Evolutionary conservation across 2,329 filamentous ascomycete species (phyloP).

Genomic region (Drechslera avenae): DNA sequence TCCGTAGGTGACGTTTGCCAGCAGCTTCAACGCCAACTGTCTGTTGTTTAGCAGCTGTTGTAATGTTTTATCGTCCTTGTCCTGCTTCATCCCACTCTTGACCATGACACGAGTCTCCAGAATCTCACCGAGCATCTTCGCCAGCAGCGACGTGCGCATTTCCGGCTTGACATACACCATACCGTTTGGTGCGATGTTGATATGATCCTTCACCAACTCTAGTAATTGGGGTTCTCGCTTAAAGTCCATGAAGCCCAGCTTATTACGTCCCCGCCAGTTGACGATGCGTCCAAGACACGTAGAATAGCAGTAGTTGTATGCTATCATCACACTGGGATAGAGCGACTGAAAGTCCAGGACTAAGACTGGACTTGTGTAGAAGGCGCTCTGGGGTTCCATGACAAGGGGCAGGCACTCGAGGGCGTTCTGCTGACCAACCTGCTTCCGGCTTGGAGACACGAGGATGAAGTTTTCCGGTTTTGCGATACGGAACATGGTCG

Average conservation of each 20-base stretch:
- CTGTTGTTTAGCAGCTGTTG: conserved; percentile 91
- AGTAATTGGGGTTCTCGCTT: conserved; percentile 75
- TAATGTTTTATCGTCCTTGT: conserved; percentile 83
- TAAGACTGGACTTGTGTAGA: conserved; percentile 86
- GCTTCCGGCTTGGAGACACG: conserved; percentile 85
- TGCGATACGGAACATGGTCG: conserved; percentile 96
- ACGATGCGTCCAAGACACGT: conserved; percentile 88
- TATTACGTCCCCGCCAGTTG: conserved; percentile 87
- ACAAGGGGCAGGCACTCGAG: conserved; percentile 92
- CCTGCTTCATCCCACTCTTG: conserved; percentile 92
- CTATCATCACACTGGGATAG: conserved; percentile 98
- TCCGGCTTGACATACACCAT: conserved; percentile 91
- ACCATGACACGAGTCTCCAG: conserved; percentile 97
- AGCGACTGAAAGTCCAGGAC: conserved; percentile 96
- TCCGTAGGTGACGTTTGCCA: conserved; percentile 98
- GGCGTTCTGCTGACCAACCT: conserved; percentile 92
- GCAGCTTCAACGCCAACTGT: conserved; percentile 90
- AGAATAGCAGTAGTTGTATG: conserved; percentile 98
- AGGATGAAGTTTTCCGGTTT: conserved; percentile 95
- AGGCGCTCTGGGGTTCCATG: conserved; percentile 95
- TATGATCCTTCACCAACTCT: conserved; percentile 77
- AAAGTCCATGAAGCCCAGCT: conserved; percentile 94
- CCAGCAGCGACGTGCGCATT: conserved; percentile 86
- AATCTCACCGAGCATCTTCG: conserved; percentile 96
- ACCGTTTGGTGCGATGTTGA: conserved; percentile 93